Evolutionary conservation across 1,284 basidiomycete species (phyloP), one percentile per base, ranked within the genome.

Genomic region (Sutorius eximius): DNA sequence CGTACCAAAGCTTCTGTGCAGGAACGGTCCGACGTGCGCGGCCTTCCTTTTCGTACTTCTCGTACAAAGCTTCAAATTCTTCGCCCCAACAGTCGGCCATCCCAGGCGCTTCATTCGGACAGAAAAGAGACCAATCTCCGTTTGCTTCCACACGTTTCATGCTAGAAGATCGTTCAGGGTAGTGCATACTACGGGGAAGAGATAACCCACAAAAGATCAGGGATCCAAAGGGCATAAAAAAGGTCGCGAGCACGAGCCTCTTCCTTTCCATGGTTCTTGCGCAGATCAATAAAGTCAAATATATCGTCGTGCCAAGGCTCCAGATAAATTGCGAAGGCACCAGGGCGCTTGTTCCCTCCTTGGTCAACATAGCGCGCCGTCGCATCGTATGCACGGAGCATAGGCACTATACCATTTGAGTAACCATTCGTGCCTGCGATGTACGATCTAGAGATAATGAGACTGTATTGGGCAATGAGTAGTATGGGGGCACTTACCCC

Each of bases 191-290:
- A 9, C 15, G 1, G 33, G n/a, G 15, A 38, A 37, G 34, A 41
- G 42, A 30, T 45, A 2, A 78, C 89, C 67, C 65, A 92, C 90
- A 99, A 99, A 52, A 99, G 87, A 75, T 99, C 95, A 37, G 94
- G 86, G 63, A 98, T 91, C 96, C 97, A 99, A 43, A 99, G 86
- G 1, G 96, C 97, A 72, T 98, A 98, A 82, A 99, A 99, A 24
- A 99, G 80, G 73, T 99, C 97, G 52, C 97, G 88, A 30, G 97
- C 97, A 61, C 97, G 92, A 51, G 89, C 87, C 75, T 99, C 96
- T 75, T 99, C 97, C 75, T 99, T 99, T 56, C 97, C 97, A 68
- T 99, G 97, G 74, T 99, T 99, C 84, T 99, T 99, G 68, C 97
- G 85, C 45, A 99, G 82, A 73, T 99, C 96, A 62, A 99, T 82